Conservation (phyloP, 768 basidiomycete genomes). For the Astraeus odoratus region DNA sequence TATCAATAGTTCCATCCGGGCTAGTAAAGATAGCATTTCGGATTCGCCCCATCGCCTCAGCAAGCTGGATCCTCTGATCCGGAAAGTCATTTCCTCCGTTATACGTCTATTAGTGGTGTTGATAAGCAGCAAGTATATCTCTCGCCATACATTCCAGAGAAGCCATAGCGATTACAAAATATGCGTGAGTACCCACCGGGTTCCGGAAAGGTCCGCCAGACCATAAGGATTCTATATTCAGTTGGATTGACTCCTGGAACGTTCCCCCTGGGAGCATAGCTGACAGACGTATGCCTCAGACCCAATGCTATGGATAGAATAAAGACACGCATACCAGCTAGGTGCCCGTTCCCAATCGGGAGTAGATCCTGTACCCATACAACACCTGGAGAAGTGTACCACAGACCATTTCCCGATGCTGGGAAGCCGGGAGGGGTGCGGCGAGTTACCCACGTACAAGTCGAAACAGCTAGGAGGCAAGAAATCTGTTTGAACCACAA, state of each 20-base stretch:
- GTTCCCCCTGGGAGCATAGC: slow-evolving; percentile 65
- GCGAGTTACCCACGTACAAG: slow-evolving; percentile 11
- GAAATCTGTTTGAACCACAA: slow-evolving; percentile 13
- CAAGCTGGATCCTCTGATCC: slow-evolving; percentile 36
- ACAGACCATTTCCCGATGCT: slow-evolving; percentile 65
- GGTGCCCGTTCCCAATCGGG: slow-evolving; percentile 69
- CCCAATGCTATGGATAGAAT: neutral
- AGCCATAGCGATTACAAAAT: neutral
- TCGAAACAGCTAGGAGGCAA: slow-evolving; percentile 15
- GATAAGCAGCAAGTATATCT: too few species aligned
- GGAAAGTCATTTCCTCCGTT: slow-evolving; percentile 63
- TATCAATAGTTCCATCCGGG: slow-evolving; percentile 49
- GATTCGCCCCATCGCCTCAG: slow-evolving; percentile 43
- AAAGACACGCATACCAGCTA: slow-evolving; percentile 40
- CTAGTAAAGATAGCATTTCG: slow-evolving; percentile 54
- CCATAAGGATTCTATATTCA: slow-evolving; percentile 77
- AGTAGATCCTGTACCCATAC: slow-evolving; percentile 57
- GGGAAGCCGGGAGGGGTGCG: slow-evolving; percentile 48
- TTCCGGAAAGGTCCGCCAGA: slow-evolving; percentile 67
- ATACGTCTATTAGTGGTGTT: slow-evolving; percentile 34
- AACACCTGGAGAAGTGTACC: slow-evolving; percentile 50
- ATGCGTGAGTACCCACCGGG: slow-evolving; percentile 35
- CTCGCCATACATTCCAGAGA: too few species aligned
- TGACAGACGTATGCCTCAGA: slow-evolving; percentile 15
- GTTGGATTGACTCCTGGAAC: slow-evolving; percentile 49